phyloP scores from a whole-genome alignment of 2,329 filamentous ascomycete genomes.

The Tetracladium maxilliforme region DNA sequence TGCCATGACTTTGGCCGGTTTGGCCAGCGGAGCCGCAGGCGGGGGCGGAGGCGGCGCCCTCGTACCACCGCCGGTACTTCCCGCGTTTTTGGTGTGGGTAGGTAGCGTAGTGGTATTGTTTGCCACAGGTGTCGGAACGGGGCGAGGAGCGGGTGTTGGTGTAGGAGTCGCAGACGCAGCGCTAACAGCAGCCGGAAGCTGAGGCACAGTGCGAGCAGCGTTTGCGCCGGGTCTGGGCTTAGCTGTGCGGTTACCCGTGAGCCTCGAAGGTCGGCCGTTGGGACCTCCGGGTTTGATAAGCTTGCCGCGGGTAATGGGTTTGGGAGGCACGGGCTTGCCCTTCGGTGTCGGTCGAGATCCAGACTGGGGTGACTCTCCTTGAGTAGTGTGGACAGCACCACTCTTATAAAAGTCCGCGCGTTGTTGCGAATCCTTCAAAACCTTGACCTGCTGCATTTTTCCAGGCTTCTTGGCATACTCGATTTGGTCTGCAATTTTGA shows the following conservation, averaged over 20 bases:
- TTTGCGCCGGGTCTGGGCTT: constrained; percentile 9
- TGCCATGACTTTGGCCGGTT: constrained; percentile 58
- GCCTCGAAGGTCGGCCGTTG: constrained; percentile 62
- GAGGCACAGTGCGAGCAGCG: constrained; percentile 17
- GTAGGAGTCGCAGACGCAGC: constrained; percentile 14
- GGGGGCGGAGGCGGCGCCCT: constrained; percentile 48
- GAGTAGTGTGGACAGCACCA: constrained; percentile 72
- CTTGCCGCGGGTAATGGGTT: constrained; percentile 86
- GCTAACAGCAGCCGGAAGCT: constrained; percentile 20
- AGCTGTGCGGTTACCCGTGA: constrained; percentile 23
- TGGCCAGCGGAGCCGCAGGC: constrained; percentile 48
- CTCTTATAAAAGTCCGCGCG: constrained; percentile 86
- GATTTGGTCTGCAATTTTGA: constrained; percentile 73
- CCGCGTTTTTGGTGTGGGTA: constrained; percentile 39
- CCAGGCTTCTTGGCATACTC: constrained; percentile 97
- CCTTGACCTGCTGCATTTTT: constrained; percentile 80
- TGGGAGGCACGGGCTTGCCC: constrained; percentile 70
- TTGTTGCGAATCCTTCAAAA: constrained; percentile 70
- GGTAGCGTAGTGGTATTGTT: constrained; percentile 20
- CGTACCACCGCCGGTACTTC: constrained; percentile 30
- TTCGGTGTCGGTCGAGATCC: constrained; percentile 74
- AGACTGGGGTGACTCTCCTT: constrained; percentile 72
- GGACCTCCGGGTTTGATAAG: constrained; percentile 86
- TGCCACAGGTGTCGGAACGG: constrained; percentile 13
- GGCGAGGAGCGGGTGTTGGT: constrained; percentile 13